Conservation (phyloP, 31 red algal species). For the Porphyra umbilicalis region DNA sequence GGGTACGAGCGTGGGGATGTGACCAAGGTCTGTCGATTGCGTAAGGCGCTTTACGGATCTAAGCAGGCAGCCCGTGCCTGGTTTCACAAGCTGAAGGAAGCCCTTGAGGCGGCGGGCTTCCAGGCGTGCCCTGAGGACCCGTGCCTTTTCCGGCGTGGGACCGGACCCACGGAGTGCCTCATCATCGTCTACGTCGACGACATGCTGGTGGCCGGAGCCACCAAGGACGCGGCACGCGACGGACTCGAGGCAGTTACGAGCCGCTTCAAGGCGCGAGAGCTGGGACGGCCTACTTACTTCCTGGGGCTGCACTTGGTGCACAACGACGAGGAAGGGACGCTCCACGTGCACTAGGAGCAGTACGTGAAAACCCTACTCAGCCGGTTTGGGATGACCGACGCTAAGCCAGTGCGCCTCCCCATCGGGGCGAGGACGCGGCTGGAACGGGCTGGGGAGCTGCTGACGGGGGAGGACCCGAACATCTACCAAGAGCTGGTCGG, state of each 20-base stretch:
- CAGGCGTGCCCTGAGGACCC: neutral
- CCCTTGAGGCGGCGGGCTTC: slow-evolving; percentile 2
- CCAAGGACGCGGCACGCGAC: neutral
- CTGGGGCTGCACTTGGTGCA: too few relatives aligned
- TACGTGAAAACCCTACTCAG: too few relatives aligned
- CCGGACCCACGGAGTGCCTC: neutral
- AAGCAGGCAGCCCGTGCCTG: slow-evolving; percentile 11
- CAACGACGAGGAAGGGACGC: too few relatives aligned
- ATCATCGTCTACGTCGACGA: slow-evolving; percentile 25
- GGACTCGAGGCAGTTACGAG: slow-evolving; percentile 9
- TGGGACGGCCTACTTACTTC: neutral
- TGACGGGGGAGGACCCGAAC: neutral
- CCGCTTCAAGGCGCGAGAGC: slow-evolving; percentile 17
- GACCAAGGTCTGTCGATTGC: slow-evolving; percentile 15
- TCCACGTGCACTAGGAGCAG: too few relatives aligned
- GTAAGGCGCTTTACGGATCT: too few relatives aligned
- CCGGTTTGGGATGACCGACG: too few relatives aligned
- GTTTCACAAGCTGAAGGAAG: slow-evolving; percentile 7
- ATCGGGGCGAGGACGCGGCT: too few relatives aligned
- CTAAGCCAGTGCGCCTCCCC: too few relatives aligned
- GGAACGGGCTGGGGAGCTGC: neutral
- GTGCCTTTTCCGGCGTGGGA: neutral
- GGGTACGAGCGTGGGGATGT: neutral
- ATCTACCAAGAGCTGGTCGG: neutral
- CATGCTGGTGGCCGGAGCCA: slow-evolving; percentile 2